Base-by-base conservation (phyloP, 768 basidiomycete genomes). In the Tulasnella sp. region DNA sequence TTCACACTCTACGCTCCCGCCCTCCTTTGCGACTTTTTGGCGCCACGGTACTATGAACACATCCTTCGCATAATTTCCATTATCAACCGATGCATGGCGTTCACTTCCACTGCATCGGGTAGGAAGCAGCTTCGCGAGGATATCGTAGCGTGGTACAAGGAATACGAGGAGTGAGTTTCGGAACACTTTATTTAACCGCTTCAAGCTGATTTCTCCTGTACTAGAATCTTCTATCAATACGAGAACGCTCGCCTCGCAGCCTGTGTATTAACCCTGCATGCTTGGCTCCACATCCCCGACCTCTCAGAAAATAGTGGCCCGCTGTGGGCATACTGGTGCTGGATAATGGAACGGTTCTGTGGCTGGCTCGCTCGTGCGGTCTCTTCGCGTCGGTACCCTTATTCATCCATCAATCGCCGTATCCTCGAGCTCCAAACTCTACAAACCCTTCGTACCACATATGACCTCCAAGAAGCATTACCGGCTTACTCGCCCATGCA, bases 21-120 rank as follows among this genome's bases (percentile, higher is more conserved):
- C 21, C 37, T 53, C 12, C 51, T 53, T 9, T 8, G 19, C 9
- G 31, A 29, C 11, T 43, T 43, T 17, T 14, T 25, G 21, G 6
- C 11, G 27, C 2, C 9, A 1, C 11, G n/a, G 9, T 43, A 43
- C 14, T 43, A 43, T n/a, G 59, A 66, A 0, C 75, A 77, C 59
- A 75, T 75, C 57, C 49, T 74, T 3, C 19, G 64, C 2, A 69
- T 77, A 11, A 69, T 74, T 17, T 32, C 59, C 2, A 67, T 76
- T 3, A 60, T 76, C 45, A 66, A 68, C 41, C 55, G 53, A 0
- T 71, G 69, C 59, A 66, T 77, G 9, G 2, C 2, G 11, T 43
- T 43, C 14, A n/a, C 21, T 6, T 15, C n/a, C 2, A 43, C 41
- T 3, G 11, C 11, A 4, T 64, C 72, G 41, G 72, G 68, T 23